Evolutionary conservation across 306 rosid genomes (phyloP).

Genomic region (Acmispon strigosus): DNA sequence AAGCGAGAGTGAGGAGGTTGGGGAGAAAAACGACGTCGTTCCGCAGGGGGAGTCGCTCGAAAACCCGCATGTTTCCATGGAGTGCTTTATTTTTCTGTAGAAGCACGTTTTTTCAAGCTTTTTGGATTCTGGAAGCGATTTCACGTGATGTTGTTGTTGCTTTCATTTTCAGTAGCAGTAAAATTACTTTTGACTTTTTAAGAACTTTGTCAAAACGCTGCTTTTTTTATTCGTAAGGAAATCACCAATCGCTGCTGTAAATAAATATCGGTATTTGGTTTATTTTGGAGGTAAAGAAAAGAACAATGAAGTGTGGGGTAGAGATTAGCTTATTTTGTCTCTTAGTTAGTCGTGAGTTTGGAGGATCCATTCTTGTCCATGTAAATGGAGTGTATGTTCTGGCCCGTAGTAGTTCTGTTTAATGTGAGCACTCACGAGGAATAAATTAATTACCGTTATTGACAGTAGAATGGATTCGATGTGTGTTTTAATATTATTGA

Average conservation of each 20-base stretch:
- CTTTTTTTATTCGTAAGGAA: too few species aligned
- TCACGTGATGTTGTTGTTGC: conserved; percentile 4
- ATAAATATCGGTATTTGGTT: neutral
- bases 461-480: too few species aligned
- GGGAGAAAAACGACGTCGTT: conserved; percentile 31
- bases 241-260: neutral
- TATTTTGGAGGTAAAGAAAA: too few species aligned
- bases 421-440: too few species aligned
- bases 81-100: conserved; percentile 96
- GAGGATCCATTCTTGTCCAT: too few species aligned
- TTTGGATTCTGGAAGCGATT: conserved; percentile 15
- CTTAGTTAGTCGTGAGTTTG: too few species aligned
- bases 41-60: conserved; percentile 46
- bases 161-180: neutral
- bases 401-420: too few species aligned
- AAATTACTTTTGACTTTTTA: conserved; percentile 19
- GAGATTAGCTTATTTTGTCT: too few species aligned
- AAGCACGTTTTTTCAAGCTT: neutral
- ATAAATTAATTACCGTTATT: too few species aligned
- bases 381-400: too few species aligned
- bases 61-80: conserved; percentile 76
- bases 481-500: too few species aligned
- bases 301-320: too few species aligned
- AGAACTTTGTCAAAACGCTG: neutral
- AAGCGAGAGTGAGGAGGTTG: conserved; percentile 11